These are phyloP conservation scores for Candida taoyuanica DNA, from an alignment of 805 yeast species.

Conservation along the genomic window DNA sequence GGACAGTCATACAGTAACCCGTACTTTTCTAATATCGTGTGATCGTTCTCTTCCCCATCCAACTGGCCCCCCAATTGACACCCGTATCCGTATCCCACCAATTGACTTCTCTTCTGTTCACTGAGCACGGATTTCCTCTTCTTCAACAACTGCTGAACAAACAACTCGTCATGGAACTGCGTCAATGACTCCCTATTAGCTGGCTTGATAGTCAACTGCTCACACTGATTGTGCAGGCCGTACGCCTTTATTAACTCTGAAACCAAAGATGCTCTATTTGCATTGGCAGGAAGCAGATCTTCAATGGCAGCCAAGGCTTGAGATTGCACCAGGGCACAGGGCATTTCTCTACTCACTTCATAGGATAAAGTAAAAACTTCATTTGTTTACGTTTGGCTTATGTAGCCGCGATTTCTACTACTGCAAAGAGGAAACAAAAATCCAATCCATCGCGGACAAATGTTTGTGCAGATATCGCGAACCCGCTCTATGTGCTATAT, in stretches of 20 bases:
- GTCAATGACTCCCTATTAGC: not conserved
- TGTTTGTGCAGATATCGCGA: no score
- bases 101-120: not conserved
- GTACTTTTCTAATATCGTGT: conserved; percentile 27
- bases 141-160: not conserved
- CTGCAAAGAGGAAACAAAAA: no score
- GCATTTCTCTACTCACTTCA: no score
- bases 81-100: not conserved
- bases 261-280: not conserved
- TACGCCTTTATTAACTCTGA: not conserved
- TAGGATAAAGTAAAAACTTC: no score
- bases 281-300: not conserved
- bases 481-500: no score
- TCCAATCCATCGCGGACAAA: no score
- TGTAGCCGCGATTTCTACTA: no score
- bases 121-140: not conserved
- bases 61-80: not conserved
- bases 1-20: conserved; percentile 66
- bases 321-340: conserved; percentile 10
- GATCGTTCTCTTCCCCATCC: conserved; percentile 8
- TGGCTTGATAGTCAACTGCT: not conserved
- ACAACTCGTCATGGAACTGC: not conserved
- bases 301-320: not conserved
- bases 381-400: no score
- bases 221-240: not conserved